A percentile compares a stretch with the other conserved stretches of the same genome.
These are phyloP conservation scores for Podospora bellae-mahoneyi DNA, from an alignment of 495 filamentous ascomycete genomes.

Conservation along the genomic window DNA sequence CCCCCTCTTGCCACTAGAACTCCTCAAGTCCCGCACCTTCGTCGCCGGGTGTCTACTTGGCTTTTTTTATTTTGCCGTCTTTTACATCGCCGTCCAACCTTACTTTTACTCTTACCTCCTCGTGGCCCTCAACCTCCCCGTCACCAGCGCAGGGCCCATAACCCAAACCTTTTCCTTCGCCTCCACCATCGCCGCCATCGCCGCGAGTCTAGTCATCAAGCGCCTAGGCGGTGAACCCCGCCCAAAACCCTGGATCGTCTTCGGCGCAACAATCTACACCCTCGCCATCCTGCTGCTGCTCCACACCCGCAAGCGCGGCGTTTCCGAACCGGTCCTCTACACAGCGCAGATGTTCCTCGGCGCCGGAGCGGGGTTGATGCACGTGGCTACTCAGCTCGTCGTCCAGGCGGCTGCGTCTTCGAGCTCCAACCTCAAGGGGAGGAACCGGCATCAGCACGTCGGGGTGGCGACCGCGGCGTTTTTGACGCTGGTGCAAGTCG, in stretches of 20 bases:
- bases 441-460: constrained; percentile 44
- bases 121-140: constrained; percentile 58
- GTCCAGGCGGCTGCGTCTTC: constrained; percentile 46
- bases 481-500: constrained; percentile 55
- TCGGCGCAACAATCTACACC: constrained; percentile 56
- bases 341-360: constrained; percentile 70
- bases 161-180: constrained; percentile 51
- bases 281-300: constrained; percentile 64
- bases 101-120: constrained; percentile 63
- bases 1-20: constrained; percentile 57
- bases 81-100: constrained; percentile 58
- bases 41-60: constrained; percentile 57
- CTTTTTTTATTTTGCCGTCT: constrained; percentile 57
- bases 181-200: constrained; percentile 49
- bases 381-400: constrained; percentile 59
- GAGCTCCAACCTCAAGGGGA: background rate
- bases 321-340: constrained; percentile 55
- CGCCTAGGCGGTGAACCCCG: constrained; percentile 35
- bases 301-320: constrained; percentile 55
- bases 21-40: constrained; percentile 60
- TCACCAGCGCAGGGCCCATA: constrained; percentile 52
- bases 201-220: constrained; percentile 54
- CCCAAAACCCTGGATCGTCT: constrained; percentile 36
- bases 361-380: constrained; percentile 54
- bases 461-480: constrained; percentile 60